Percentiles rank a stretch among this genome's conserved stretches.
phyloP scores from a whole-genome alignment of 495 filamentous ascomycete species.

The Neurospora sp. region DNA sequence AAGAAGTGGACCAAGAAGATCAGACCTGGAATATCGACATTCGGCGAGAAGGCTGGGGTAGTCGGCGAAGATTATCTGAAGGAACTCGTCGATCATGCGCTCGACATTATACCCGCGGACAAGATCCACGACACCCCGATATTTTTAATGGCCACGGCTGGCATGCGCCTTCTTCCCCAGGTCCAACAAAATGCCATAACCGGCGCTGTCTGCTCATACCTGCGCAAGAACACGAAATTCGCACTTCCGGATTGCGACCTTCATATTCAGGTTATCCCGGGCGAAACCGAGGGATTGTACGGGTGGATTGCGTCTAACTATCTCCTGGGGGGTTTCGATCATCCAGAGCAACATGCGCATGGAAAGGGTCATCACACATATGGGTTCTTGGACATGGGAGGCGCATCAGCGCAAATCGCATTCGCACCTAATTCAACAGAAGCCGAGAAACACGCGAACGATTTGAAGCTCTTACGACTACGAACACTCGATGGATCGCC shows the following conservation, averaged over 20 bases:
- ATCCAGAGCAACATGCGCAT: constrained; percentile 56
- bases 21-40: constrained; percentile 83
- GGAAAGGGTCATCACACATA: constrained; percentile 93
- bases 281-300: constrained; percentile 95
- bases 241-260: constrained; percentile 78
- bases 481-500: constrained; percentile 67
- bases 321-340: constrained; percentile 83
- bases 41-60: constrained; percentile 61
- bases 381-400: constrained; percentile 97
- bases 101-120: constrained; percentile 66
- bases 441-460: constrained; percentile 78
- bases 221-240: constrained; percentile 69
- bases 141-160: constrained; percentile 93
- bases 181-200: constrained; percentile 61
- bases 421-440: constrained; percentile 94
- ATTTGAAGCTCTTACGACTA: constrained; percentile 76
- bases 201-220: constrained; percentile 73
- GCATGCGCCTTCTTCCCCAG: constrained; percentile 81
- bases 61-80: constrained; percentile 78
- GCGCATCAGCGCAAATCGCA: constrained; percentile 92
- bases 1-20: constrained; percentile 91
- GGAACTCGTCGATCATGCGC: constrained; percentile 70
- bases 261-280: constrained; percentile 91
- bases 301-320: constrained; percentile 99
- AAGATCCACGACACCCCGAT: constrained; percentile 78